These are phyloP conservation scores for Termitomyces sp. DNA, from an alignment of 768 basidiomycete genomes.

Conservation along the genomic window DNA sequence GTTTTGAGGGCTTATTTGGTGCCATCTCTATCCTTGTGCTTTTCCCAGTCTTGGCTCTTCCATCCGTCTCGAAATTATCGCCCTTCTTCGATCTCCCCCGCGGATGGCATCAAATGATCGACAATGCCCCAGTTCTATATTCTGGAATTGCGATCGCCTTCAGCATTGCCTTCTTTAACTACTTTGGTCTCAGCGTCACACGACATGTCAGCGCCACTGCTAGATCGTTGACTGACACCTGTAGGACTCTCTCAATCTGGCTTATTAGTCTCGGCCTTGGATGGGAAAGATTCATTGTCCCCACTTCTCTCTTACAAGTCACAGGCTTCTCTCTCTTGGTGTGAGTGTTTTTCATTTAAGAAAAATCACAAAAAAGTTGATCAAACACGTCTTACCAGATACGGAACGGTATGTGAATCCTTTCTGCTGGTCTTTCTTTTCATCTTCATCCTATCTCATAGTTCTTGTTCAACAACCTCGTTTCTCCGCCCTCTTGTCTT, in stretches of 20 bases:
- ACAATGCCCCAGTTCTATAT: slow-evolving; percentile 66
- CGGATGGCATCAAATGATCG: slow-evolving; percentile 86
- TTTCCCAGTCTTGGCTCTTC: slow-evolving; percentile 75
- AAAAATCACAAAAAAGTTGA: not conserved
- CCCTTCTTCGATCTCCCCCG: slow-evolving; percentile 84
- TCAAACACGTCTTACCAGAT: slow-evolving; percentile 36
- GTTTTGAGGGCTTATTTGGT: slow-evolving; percentile 93
- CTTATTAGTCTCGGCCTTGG: slow-evolving; percentile 82
- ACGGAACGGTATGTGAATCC: slow-evolving; percentile 68
- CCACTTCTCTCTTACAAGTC: slow-evolving; percentile 79
- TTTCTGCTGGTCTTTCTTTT: slow-evolving; percentile 4
- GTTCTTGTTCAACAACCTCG: slow-evolving; percentile 89
- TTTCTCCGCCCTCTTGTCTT: slow-evolving; percentile 58
- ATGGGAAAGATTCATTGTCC: slow-evolving; percentile 84
- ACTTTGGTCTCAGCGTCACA: slow-evolving; percentile 90
- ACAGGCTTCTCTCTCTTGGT: slow-evolving; percentile 84
- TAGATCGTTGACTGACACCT: slow-evolving; percentile 88
- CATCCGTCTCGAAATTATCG: slow-evolving; percentile 55
- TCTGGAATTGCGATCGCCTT: slow-evolving; percentile 66
- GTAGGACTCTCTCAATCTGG: slow-evolving; percentile 96
- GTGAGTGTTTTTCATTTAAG: slow-evolving; percentile 37
- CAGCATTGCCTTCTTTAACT: slow-evolving; percentile 82
- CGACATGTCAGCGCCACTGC: slow-evolving; percentile 90
- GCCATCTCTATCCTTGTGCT: slow-evolving; percentile 69
- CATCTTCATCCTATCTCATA: slow-evolving; percentile 20